Base-by-base conservation (phyloP, 108 stramenopile genomes). In the Nitzschia putrida region DNA sequence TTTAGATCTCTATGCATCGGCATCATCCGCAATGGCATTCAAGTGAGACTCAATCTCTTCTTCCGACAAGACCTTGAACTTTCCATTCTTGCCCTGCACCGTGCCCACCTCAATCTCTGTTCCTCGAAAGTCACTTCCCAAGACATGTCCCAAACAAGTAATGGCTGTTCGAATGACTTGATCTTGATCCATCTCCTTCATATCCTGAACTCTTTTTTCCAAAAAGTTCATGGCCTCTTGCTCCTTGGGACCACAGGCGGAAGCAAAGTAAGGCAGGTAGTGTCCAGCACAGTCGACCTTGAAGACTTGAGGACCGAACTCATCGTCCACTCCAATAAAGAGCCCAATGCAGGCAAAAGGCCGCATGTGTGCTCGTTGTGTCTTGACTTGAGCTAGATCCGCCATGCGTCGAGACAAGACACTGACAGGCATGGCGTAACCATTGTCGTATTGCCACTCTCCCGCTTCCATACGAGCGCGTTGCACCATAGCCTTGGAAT, bases 281-380 rank as follows among this genome's bases (percentile, higher is more conserved):
- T 97, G 97, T 13, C 99, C 99, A n/a, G 98, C 99, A 25, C 97
- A 97, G 80, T 99, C 99, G 8, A 98, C 92, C 91, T 98, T 97
- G 76, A 86, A 94, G 16, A 98, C 83, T 72, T 88, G 87, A 24
- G 99, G 96, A 40, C 99, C 99, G 73, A 78, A 85, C 77, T 98
- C 99, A 52, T 99, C 99, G 74, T 99, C 99, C 14, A 98, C 89
- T 41, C 94, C 96, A 64, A 97, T 81, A 21, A 99, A 83, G 9
- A 98, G 70, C 26, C 88, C 89, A 54, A 97, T 89, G 61, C 74
- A 79, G 11, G 98, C 98, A 76, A 98, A 70, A 9, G 95, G 93
- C 40, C 99, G 91, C 89, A 94, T 89, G 16, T 73, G 76, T 9
- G 98, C 97, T 53, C 87, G 78, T 83, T 99, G 99, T 23, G 99